Evolutionary conservation across 148 eudicot genomes (phyloP).

Genomic region (Diospyros kaki): DNA sequence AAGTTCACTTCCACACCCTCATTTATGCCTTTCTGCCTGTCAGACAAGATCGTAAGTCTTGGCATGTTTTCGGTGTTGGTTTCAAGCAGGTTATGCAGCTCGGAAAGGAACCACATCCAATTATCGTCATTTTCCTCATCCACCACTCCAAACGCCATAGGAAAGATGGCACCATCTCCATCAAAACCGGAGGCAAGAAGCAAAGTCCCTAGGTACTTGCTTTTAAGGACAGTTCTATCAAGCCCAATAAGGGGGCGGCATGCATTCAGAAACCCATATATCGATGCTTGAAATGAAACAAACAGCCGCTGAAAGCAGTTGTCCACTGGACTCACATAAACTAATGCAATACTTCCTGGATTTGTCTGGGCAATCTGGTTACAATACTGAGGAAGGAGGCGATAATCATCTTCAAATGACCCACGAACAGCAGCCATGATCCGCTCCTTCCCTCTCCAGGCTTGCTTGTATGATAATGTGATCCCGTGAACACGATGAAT

Average conservation of each 20-base stretch:
- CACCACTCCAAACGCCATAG: conserved; percentile 75
- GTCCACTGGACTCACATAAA: conserved; percentile 50
- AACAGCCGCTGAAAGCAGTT: conserved; percentile 58
- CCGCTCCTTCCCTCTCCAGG: conserved; percentile 86
- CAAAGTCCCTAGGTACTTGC: conserved; percentile 64
- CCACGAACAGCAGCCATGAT: conserved; percentile 75
- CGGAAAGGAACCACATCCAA: conserved; percentile 90
- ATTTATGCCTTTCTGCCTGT: conserved; percentile 51
- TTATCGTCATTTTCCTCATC: conserved; percentile 69
- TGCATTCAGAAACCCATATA: conserved; percentile 61
- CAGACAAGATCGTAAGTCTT: conserved; percentile 59
- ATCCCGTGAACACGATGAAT: conserved; percentile 71
- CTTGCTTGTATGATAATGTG: conserved; percentile 77
- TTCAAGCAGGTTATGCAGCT: conserved; percentile 57
- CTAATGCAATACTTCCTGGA: conserved; percentile 70
- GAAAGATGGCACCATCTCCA: conserved; percentile 63
- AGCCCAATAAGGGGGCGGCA: conserved; percentile 70
- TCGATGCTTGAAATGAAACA: conserved; percentile 66
- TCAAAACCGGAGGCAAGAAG: conserved; percentile 68
- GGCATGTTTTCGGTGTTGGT: conserved; percentile 72
- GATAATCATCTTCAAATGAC: conserved; percentile 70
- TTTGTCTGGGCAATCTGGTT: conserved; percentile 57
- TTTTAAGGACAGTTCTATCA: conserved; percentile 54
- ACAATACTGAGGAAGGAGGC: conserved; percentile 66
- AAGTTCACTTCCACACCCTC: conserved; percentile 62